phyloP scores from a whole-genome alignment of 257 asterid species.

The Scutellaria barbata region DNA sequence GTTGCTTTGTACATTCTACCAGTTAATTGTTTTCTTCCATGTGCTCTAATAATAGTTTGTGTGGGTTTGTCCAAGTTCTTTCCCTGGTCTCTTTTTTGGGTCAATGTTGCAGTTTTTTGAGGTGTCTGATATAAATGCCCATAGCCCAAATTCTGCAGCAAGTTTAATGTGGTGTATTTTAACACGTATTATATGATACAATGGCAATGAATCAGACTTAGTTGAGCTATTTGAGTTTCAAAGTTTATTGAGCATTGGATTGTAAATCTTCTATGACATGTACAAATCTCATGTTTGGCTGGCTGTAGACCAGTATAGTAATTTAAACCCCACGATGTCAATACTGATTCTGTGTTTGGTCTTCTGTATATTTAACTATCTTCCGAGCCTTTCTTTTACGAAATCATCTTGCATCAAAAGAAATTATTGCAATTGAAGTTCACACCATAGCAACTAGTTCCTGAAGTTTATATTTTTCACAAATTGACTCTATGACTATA shows the following conservation, averaged over 20 bases:
- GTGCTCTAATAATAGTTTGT: constrained; percentile 15
- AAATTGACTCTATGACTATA: background rate
- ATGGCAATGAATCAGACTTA: background rate
- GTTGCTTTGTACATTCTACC: constrained; percentile 26
- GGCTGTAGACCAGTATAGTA: background rate
- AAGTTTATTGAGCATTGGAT: constrained; percentile 5
- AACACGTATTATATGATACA: too few relatives aligned
- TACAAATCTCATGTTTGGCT: background rate
- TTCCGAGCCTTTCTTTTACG: background rate
- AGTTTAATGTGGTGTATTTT: background rate
- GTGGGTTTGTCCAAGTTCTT: constrained; percentile 8
- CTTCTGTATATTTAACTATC: constrained; percentile 18
- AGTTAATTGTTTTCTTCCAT: constrained; percentile 15
- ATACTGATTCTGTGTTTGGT: constrained; percentile 11
- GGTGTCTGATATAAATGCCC: constrained; percentile 16
- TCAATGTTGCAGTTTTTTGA: constrained; percentile 11
- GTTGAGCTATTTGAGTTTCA: background rate
- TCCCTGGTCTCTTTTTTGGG: constrained; percentile 12
- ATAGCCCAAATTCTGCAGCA: constrained; percentile 11
- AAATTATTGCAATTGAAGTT: constrained; percentile 9
- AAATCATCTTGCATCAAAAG: background rate
- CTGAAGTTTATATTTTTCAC: background rate
- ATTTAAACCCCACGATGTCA: background rate
- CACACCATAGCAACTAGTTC: constrained; percentile 11
- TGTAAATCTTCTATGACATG: background rate